Evolutionary conservation across 2,329 filamentous ascomycete genomes (phyloP), one percentile per base, ranked within the genome.

Genomic region (Neonectria neomacrospora): DNA sequence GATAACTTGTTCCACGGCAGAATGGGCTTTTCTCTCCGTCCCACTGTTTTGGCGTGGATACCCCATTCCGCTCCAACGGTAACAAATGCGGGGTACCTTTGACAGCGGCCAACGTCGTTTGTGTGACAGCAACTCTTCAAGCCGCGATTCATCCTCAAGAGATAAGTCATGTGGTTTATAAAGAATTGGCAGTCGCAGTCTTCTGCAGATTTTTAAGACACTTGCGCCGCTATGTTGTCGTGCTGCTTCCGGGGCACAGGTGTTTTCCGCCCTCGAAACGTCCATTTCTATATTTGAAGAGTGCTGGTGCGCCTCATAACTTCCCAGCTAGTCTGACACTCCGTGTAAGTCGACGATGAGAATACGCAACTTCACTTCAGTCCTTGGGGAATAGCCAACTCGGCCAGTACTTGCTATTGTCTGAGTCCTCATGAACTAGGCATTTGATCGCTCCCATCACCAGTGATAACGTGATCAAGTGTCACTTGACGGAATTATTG

Each of bases 1-100:
- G 59, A 57, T 51, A 61, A 57, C 45, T 30, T 52, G 53, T 61
- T 61, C 47, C 59, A 61, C 59, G n/a, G 28, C 53, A 50, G 39
- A 34, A 42, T 47, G 45, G 34, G 45, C 53, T 56, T 44, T 56
- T 44, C 12, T n/a, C 18, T 16, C 11, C 32, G 45, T 59, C 34
- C 50, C 41, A 41, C 48, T 16, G 26, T n/a, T 22, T 14, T 37
- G 12, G 3, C 18, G 34, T 37, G 47, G 39, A 30, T 75, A 39
- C 44, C 8, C 12, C 28, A 50, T 52, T 58, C 47, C 56, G 45
- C 20, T 30, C 30, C 37, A 58, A 30, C 48, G 39, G 37, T 32
- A 58, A 58, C 39, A 28, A 41, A 53, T 47, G 56, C 50, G 56
- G 56, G 56, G 56, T 39, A 28, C 16, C 18, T 50, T 47, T 12